These are phyloP conservation scores for Amaranthus tricolor DNA, from an alignment of 179 eudicot genomes.

Conservation along the genomic window DNA sequence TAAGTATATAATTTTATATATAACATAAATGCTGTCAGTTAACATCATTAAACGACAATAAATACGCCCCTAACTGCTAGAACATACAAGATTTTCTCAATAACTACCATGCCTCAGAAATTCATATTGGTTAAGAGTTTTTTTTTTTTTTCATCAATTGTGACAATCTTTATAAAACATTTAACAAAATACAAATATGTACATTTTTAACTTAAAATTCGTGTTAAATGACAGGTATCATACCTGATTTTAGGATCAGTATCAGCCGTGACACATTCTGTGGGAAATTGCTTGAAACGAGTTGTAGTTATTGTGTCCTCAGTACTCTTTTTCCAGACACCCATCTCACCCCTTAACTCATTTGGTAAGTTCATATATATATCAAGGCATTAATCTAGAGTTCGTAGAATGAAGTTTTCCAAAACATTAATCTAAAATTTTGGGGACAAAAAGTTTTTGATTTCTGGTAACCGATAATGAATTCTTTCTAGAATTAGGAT, in stretches of 20 bases:
- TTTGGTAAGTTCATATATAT: too few relatives aligned
- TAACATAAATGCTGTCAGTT: too few relatives aligned
- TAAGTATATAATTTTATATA: too few relatives aligned
- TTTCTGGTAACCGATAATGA: neutral
- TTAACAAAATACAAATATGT: too few relatives aligned
- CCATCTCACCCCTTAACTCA: constrained; percentile 61
- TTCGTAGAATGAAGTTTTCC: too few relatives aligned
- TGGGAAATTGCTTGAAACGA: constrained; percentile 78
- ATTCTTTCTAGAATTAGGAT: neutral
- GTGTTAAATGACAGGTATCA: constrained; percentile 53
- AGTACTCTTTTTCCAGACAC: constrained; percentile 72
- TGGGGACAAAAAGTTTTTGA: too few relatives aligned
- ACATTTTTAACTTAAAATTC: neutral
- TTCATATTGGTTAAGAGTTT: neutral
- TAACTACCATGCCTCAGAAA: too few relatives aligned
- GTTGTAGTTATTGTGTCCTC: constrained; percentile 84
- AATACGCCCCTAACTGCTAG: too few relatives aligned
- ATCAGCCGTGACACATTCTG: constrained; percentile 83
- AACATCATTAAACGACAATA: too few relatives aligned
- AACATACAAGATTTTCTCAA: too few relatives aligned
- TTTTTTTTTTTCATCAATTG: neutral
- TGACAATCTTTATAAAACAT: neutral
- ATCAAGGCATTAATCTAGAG: too few relatives aligned
- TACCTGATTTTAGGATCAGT: constrained; percentile 72
- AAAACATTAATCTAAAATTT: too few relatives aligned